phyloP scores from a whole-genome alignment of 1,284 basidiomycete genomes.

The Moesziomyces antarcticus region DNA sequence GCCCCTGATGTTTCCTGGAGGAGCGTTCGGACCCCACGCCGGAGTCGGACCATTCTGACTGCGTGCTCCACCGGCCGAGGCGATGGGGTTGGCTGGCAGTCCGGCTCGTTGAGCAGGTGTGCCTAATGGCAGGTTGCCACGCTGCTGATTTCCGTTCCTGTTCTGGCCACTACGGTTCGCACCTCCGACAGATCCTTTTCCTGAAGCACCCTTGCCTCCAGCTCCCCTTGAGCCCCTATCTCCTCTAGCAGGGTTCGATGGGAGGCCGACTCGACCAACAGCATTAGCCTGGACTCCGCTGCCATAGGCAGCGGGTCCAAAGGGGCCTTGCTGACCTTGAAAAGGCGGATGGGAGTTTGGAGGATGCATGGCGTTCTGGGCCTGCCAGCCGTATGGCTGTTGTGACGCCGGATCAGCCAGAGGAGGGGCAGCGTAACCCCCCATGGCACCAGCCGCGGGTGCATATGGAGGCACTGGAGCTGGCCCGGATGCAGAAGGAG shows the following conservation, averaged over 20 bases:
- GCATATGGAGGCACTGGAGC: conserved; percentile 2
- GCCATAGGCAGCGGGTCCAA: conserved; percentile 14
- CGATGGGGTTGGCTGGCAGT: conserved; percentile 25
- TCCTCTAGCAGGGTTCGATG: conserved; percentile 3
- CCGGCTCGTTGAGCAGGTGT: conserved; percentile 13
- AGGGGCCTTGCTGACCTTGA: conserved; percentile 13
- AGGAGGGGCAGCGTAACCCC: conserved; percentile 6
- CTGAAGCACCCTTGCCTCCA: conserved; percentile 3
- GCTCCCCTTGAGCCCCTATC: conserved; percentile 4
- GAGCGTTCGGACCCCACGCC: conserved; percentile 17
- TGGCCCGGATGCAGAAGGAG: conserved; percentile 9
- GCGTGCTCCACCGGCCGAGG: conserved; percentile 15
- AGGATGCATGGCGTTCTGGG: conserved; percentile 1
- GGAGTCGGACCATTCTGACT: conserved; percentile 17
- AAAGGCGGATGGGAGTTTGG: conserved; percentile 25
- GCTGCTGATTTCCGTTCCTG: conserved; percentile 20
- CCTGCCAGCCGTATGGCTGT: conserved; percentile 36
- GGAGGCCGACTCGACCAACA: conserved; percentile 1
- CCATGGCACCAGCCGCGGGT: conserved; percentile 4
- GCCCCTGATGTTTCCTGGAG: not conserved
- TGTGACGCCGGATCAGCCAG: conserved; percentile 5
- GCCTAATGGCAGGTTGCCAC: conserved; percentile 10
- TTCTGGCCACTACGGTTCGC: conserved; percentile 10
- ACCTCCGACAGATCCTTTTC: not conserved
- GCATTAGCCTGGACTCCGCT: conserved; percentile 10